Base-by-base conservation (phyloP, 805 yeast species). In the Lipomyces lipofer region DNA sequence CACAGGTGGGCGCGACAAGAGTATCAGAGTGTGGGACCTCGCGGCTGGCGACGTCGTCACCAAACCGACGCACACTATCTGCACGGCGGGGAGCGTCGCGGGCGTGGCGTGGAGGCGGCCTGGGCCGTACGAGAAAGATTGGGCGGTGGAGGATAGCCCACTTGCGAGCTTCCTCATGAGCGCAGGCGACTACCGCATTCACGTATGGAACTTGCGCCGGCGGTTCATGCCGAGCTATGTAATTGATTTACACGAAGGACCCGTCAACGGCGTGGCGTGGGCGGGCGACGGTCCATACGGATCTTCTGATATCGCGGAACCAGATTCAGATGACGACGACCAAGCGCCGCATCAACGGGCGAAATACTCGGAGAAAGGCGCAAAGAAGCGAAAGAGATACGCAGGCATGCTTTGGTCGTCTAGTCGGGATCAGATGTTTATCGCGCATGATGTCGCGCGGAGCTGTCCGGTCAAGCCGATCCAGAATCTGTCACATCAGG, bases 1-100 rank as follows among this genome's bases (percentile, higher is more conserved):
- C 4, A 88, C 96, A 19, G 97, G 97, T 13, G 99, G 99, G 6
- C 77, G 97, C 64, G 99, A 94, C 70, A 85, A 86, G 49, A 84
- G 83, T 62, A 75, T 86, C 32, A 88, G 86, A 57, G 82, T 86
- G 2, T 88, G 95, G 92, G 85, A 80, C 64, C 72, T 82, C 78
- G 66, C 69, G 9, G 62, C 72, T 1, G 77, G 71, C 19, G 65
- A 50, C 17, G 64, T 56, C 52, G 76, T 71, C 2, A 19, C 40
- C 21, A 50, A 43, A 30, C 96, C 97, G 0, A 92, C 88, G 30
- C 79, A 79, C 60, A 83, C 83, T 12, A 78, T 92, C 12, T 78
- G 80, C 60, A 82, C 95, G 0, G 83, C 94, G 7, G 85, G 85
- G 13, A 87, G 96, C 0, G 85, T 92, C 1, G 81, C 85, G 62